Base-by-base conservation (phyloP, 2,329 filamentous ascomycete species). In the Albifimbria verrucaria region DNA sequence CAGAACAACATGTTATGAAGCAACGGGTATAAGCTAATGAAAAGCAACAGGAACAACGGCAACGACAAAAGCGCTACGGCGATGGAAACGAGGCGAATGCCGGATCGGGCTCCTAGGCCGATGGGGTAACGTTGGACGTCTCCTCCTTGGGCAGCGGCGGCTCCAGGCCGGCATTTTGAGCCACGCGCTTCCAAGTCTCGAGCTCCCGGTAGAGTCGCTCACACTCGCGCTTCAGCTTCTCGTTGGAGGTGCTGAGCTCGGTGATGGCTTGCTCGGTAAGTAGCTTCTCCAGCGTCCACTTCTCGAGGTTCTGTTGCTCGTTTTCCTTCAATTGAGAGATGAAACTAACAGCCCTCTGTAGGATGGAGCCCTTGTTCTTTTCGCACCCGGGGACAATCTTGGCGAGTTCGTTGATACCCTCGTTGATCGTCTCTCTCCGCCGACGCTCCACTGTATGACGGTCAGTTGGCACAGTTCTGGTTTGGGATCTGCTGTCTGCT, bases 361-460 rank as follows among this genome's bases (percentile, higher is more conserved):
- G 78, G 59, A 99, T 97, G 2, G 92, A 95, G 1, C 94, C 94
- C 74, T 99, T 99, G 78, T 99, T 97, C 80, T 97, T 99, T 73
- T 99, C 94, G 65, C 93, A 97, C 15, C 92, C 92, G 0, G 94
- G 94, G 0, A 99, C 94, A 60, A 99, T 96, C 76, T 97, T 97
- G 61, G 93, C 90, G 25, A 99, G 83, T 72, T 97, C 94, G 66
- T 97, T 97, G 63, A 99, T 99, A 48, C 94, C 94, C 73, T 99
- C 94, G 61, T 99, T 99, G 70, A 99, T 99, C 0, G 94, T 97
- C 73, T 99, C 94, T 58, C 94, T 90, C 44, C 94, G 91, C 54
- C 94, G 90, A 55, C 94, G 91, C 74, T 99, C 94, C 57, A 99
- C 94, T 97, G 51, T 15, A 45, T 32, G 36, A 5, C 7, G 23